A percentile compares a stretch with the other conserved stretches of the same genome.
phyloP scores from a whole-genome alignment of 75 land plant species.

The Pinus albicaulis region DNA sequence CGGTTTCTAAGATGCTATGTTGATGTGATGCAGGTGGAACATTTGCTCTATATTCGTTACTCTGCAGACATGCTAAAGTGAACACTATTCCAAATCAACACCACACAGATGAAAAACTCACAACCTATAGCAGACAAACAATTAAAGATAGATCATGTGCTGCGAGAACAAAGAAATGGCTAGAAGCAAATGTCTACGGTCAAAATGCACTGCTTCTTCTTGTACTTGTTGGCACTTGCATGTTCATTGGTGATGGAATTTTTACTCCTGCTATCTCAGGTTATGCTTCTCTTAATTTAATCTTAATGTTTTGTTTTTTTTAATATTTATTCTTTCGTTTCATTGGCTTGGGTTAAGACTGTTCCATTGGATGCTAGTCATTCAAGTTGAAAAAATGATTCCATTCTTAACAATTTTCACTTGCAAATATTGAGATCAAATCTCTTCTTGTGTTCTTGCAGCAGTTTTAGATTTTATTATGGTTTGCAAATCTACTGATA shows the following conservation, averaged over 20 bases:
- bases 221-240: constrained; percentile 80
- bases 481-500: too few species aligned
- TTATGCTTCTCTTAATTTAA: constrained; percentile 5
- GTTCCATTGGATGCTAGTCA: too few species aligned
- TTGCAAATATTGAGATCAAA: too few species aligned
- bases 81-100: constrained; percentile 76
- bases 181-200: constrained; percentile 32
- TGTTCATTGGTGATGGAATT: constrained; percentile 88
- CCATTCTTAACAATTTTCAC: too few species aligned
- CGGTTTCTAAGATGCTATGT: too few species aligned
- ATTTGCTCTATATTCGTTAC: constrained; percentile 75
- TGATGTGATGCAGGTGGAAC: constrained; percentile 55
- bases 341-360: too few species aligned
- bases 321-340: neutral
- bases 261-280: constrained; percentile 95
- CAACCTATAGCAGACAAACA: constrained; percentile 60
- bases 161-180: constrained; percentile 59
- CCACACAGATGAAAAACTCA: constrained; percentile 59
- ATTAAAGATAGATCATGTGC: constrained; percentile 61
- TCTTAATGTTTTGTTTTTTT: neutral
- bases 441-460: too few species aligned
- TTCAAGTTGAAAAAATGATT: too few species aligned
- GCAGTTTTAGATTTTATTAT: too few species aligned
- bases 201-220: constrained; percentile 60
- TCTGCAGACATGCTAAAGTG: constrained; percentile 72